These are phyloP conservation scores for Phytophthora nicotianae DNA, from an alignment of 352 stramenopile genomes.

Conservation along the genomic window DNA sequence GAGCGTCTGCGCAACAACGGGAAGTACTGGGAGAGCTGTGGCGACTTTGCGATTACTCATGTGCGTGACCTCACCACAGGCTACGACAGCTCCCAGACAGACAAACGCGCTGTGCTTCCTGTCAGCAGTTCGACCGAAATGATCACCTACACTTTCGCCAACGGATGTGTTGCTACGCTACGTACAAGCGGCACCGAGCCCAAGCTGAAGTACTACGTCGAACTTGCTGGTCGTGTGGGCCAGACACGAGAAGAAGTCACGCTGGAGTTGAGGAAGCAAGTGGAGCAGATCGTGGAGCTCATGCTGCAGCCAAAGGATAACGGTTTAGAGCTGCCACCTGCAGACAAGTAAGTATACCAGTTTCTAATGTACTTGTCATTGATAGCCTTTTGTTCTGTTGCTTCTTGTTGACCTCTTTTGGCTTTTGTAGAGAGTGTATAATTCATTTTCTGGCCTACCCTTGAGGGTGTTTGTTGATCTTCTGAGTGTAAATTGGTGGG, in stretches of 20 bases:
- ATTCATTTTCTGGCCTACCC: conserved; percentile 30
- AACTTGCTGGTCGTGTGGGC: conserved; percentile 81
- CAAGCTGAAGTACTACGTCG: conserved; percentile 99
- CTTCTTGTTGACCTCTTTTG: conserved; percentile 22
- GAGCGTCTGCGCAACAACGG: conserved; percentile 90
- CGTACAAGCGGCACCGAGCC: conserved; percentile 98
- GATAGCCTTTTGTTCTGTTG: conserved; percentile 27
- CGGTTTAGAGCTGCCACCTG: conserved; percentile 63
- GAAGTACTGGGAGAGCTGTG: conserved; percentile 84
- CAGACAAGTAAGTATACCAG: conserved; percentile 35
- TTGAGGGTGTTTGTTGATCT: conserved; percentile 18
- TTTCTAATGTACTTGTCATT: conserved; percentile 42
- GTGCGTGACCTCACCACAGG: conserved; percentile 91
- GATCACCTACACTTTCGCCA: conserved; percentile 97
- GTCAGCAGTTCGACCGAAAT: conserved; percentile 93
- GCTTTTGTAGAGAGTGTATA: conserved; percentile 29
- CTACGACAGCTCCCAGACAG: conserved; percentile 84
- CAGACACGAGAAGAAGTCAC: conserved; percentile 69
- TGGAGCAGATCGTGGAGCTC: conserved; percentile 75
- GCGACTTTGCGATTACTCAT: conserved; percentile 75
- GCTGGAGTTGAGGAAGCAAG: conserved; percentile 59
- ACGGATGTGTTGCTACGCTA: conserved; percentile 96
- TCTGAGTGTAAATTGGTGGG: conserved; percentile 10
- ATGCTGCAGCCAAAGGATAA: conserved; percentile 87
- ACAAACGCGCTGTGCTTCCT: conserved; percentile 92